Evolutionary conservation across 1,139 yeast species (phyloP), one percentile per base, ranked within the genome.

Genomic region (Yamadazyma diospyri): DNA sequence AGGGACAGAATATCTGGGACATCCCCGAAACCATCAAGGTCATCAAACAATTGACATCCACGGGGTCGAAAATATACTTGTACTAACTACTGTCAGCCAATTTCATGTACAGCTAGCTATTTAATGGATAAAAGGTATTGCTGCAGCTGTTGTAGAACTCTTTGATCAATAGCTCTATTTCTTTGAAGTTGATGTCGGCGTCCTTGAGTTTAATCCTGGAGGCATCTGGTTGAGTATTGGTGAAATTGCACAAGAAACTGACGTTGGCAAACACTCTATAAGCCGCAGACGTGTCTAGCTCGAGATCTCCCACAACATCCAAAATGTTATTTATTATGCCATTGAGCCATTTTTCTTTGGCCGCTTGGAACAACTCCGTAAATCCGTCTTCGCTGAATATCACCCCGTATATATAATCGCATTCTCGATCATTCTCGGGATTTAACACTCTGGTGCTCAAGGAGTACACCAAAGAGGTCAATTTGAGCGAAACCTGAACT

Each of bases 1-100:
- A 83, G 55, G 62, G 69, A 36, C 81, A 79, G 45, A 75, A 72
- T 39, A 63, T 81, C 3, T 78, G 84, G 78, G 89, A 82, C 40
- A 58, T 67, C 23, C 59, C 61, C 23, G 81, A 73, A 39, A 69
- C 76, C 5, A 50, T 61, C 8, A 55, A 54, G 15, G 57, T 67
- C 4, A 49, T 76, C 35, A 69, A 68, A 41, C 54, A 50, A 6
- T 57, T 76, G 37, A 56, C 72, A 5, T 56, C 57, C 25, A 45
- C 54, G 5, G 72, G 76, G 4, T 58, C 78, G 5, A 72, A 72
- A 43, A 52, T 77, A 3, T 74, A 72, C 48, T 56, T 76, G 21
- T 76, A 74, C 47, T 76, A 53, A 37, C 15, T 16, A n/a, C n/a
- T 23, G 9, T 9, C 20, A 18, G 20, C 9, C 20, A 18, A 18